A percentile compares a stretch with the other conserved stretches of the same genome.
phyloP scores from a whole-genome alignment of 2,329 filamentous ascomycete genomes.

The Venturia nashicola region DNA sequence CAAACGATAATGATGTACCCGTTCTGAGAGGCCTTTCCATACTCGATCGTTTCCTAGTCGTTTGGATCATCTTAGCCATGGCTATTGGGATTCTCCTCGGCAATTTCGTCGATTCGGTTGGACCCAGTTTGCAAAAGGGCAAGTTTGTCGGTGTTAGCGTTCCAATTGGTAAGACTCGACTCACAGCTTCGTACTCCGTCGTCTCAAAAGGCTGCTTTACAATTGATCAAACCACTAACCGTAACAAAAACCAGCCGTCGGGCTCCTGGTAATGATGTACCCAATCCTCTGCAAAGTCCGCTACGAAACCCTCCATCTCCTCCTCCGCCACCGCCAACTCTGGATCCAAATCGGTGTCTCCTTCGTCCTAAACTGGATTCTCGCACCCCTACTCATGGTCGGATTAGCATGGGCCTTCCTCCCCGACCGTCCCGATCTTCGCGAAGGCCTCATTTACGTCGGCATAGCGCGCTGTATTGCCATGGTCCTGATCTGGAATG shows the following conservation, averaged over 20 bases:
- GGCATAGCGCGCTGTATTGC: slow-evolving; percentile 79
- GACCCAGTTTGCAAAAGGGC: slow-evolving; percentile 52
- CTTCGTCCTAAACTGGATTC: slow-evolving; percentile 67
- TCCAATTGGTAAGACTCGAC: slow-evolving; percentile 43
- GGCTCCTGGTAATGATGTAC: slow-evolving; percentile 86
- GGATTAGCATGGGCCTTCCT: slow-evolving; percentile 48
- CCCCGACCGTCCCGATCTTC: slow-evolving; percentile 31
- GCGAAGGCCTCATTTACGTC: slow-evolving; percentile 64
- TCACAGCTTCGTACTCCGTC: neutral
- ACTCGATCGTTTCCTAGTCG: slow-evolving; percentile 31
- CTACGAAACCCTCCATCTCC: slow-evolving; percentile 59
- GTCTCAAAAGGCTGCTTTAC: neutral
- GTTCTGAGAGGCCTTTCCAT: slow-evolving; percentile 6
- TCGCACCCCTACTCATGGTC: slow-evolving; percentile 78
- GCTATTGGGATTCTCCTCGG: slow-evolving; percentile 60
- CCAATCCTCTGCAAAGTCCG: slow-evolving; percentile 80
- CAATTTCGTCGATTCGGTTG: slow-evolving; percentile 57
- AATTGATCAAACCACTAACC: neutral
- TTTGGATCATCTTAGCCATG: slow-evolving; percentile 70
- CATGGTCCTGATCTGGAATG: slow-evolving; percentile 75
- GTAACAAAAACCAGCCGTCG: slow-evolving; percentile 44
- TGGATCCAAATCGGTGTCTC: slow-evolving; percentile 76
- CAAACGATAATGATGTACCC: slow-evolving; percentile 5
- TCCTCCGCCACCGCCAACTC: slow-evolving; percentile 48
- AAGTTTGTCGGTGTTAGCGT: slow-evolving; percentile 60